Conservation (phyloP, 2,329 filamentous ascomycete genomes). For the Herpotrichia juniperi region DNA sequence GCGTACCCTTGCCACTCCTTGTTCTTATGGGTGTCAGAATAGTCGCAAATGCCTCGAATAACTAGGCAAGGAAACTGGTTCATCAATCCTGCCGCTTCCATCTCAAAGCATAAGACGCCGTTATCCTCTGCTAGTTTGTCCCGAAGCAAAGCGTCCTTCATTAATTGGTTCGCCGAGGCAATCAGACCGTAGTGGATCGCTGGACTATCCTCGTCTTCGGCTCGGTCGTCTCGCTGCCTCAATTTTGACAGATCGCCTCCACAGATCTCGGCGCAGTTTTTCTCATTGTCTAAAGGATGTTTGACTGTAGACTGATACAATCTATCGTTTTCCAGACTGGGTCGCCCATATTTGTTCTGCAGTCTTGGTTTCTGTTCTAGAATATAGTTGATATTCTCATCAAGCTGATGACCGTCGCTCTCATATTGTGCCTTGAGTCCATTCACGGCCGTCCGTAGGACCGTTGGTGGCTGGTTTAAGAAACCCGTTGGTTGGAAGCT, state of each 20-base stretch:
- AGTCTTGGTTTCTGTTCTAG: constrained; percentile 33
- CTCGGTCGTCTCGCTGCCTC: not conserved
- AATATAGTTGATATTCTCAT: constrained; percentile 19
- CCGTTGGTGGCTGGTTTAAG: constrained; percentile 21
- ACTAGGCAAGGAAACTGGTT: constrained; percentile 22
- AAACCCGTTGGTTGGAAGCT: constrained; percentile 20
- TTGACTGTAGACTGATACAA: too few species aligned
- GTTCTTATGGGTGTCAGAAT: constrained; percentile 28
- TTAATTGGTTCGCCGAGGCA: constrained; percentile 24
- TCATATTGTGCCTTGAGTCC: constrained; percentile 25
- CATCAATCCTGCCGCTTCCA: constrained; percentile 26
- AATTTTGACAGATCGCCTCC: too few species aligned
- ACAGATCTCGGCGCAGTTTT: too few species aligned
- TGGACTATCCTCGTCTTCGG: constrained; percentile 12
- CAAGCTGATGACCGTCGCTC: constrained; percentile 12
- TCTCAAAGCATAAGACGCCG: constrained; percentile 27
- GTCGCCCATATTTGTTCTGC: constrained; percentile 28
- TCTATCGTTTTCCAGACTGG: constrained; percentile 1
- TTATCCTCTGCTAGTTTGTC: constrained; percentile 18
- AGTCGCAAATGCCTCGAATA: constrained; percentile 28
- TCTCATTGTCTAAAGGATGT: too few species aligned
- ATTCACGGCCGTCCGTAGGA: constrained; percentile 25
- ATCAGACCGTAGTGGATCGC: constrained; percentile 25
- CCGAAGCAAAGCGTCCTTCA: constrained; percentile 16
- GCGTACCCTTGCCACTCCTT: constrained; percentile 17